Base-by-base conservation (phyloP, 106 monocot species). In the Amphibolis antarctica region DNA sequence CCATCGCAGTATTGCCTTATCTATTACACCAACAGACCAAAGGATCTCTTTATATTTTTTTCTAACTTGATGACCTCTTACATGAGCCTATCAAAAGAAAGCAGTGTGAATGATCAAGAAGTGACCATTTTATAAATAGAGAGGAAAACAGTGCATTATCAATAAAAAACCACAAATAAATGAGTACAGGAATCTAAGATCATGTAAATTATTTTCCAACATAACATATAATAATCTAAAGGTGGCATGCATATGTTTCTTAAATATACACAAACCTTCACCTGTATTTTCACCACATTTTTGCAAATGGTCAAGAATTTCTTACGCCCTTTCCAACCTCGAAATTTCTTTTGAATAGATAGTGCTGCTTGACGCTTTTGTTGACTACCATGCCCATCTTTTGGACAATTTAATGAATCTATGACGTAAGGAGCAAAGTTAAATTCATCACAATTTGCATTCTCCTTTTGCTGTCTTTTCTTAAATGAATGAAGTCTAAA, bases 51-150 rank as follows among this genome's bases (percentile, higher is more conserved):
- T 81, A 60, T 82, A 98, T 64, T 86, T 86, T 72, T 78, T 86
- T 66, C 98, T 82, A 24, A 80, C 80, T 57, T 88, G 98, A 78
- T 91, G 80, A 42, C 98, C 98, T 84, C 98, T 84, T 56, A 98
- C 80, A 70, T 77, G 80, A 63, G 90, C 98, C 98, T 98, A 76
- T 58, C 24, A 44, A 53, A 57, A 21, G 30, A 11, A 28, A 59
- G 23, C 28, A 59, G 46, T 53, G 10, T 19, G 22, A 24, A 53
- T 22, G 53, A 22, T 7, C 11, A 53, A 21, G 19, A 5, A 21
- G 36, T 36, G 36, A 36, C 36, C 36, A 36, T 36, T 7, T n/a
- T n/a, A n/a, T n/a, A n/a, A n/a, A n/a, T n/a, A n/a, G n/a, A n/a
- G n/a, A n/a, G n/a, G n/a, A n/a, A n/a, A n/a, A n/a, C n/a, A n/a